Conservation (phyloP, 2,329 filamentous ascomycete genomes). For the Cladophialophora carrionii region DNA sequence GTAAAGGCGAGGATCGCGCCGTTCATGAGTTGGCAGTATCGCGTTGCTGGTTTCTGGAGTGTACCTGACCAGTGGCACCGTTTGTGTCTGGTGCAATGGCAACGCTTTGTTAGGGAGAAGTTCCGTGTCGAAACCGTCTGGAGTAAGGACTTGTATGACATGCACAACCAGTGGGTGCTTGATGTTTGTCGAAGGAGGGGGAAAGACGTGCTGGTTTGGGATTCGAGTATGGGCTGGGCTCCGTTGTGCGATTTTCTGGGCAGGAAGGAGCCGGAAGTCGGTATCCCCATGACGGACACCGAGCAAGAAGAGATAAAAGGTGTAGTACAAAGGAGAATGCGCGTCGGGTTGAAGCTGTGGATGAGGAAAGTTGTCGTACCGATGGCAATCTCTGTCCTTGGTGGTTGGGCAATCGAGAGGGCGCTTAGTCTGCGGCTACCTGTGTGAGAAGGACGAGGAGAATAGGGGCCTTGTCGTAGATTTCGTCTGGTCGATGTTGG, state of each 20-base stretch:
- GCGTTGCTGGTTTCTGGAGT: slow-evolving; percentile 21
- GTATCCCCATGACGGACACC: slow-evolving; percentile 44
- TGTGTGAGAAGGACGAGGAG: not conserved
- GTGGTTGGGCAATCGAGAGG: slow-evolving; percentile 15
- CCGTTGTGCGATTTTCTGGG: slow-evolving; percentile 50
- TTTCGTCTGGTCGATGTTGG: not conserved
- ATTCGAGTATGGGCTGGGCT: slow-evolving; percentile 47
- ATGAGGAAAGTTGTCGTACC: slow-evolving; percentile 14
- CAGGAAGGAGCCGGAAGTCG: slow-evolving; percentile 42
- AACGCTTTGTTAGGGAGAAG: slow-evolving; percentile 11
- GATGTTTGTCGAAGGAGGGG: slow-evolving; percentile 17
- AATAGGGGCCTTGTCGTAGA: not conserved
- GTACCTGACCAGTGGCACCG: slow-evolving; percentile 19
- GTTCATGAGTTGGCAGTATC: slow-evolving; percentile 20
- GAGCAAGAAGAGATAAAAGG: slow-evolving; percentile 20
- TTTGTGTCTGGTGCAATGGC: slow-evolving; percentile 19
- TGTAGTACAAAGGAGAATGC: slow-evolving; percentile 18
- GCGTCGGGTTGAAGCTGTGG: slow-evolving; percentile 21
- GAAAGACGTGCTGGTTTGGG: slow-evolving; percentile 22
- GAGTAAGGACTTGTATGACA: slow-evolving; percentile 14
- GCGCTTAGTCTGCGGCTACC: not conserved
- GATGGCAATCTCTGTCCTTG: slow-evolving; percentile 14
- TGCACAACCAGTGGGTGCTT: slow-evolving; percentile 28
- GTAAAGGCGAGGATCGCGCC: slow-evolving; percentile 22
- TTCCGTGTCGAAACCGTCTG: slow-evolving; percentile 23